These are phyloP conservation scores for Phoma sp. DNA, from an alignment of 2,329 filamentous ascomycete genomes.

Conservation along the genomic window DNA sequence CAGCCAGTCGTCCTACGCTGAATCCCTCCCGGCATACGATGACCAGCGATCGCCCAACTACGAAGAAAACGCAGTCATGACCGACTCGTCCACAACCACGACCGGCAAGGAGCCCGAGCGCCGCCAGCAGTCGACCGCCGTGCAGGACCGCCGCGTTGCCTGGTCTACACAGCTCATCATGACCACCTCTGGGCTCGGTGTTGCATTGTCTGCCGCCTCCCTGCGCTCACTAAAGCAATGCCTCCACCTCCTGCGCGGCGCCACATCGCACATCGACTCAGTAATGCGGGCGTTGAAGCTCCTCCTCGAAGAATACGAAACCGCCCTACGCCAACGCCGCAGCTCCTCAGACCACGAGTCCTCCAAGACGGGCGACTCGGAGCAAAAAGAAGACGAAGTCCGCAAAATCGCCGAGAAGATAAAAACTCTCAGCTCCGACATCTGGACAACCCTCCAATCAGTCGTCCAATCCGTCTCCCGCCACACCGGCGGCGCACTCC, in stretches of 20 bases:
- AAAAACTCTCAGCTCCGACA: conserved; percentile 64
- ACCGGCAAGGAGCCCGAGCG: conserved; percentile 29
- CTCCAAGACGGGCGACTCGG: conserved; percentile 25
- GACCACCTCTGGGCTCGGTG: conserved; percentile 87
- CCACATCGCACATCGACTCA: conserved; percentile 80
- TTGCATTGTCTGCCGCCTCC: conserved; percentile 90
- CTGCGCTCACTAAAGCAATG: conserved; percentile 85
- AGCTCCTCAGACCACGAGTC: conserved; percentile 32
- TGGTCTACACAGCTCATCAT: conserved; percentile 89
- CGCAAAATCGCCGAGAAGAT: conserved; percentile 78
- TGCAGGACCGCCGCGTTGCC: conserved; percentile 51
- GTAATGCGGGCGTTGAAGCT: conserved; percentile 77
- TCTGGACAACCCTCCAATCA: conserved; percentile 68
- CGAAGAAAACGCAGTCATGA: conserved; percentile 61
- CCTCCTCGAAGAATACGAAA: conserved; percentile 82
- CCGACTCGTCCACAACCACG: conserved; percentile 32
- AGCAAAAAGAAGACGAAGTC: conserved; percentile 50
- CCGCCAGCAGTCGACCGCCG: conserved; percentile 28
- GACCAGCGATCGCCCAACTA: conserved; percentile 78
- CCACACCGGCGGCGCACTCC: conserved; percentile 89
- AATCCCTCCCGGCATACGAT: conserved; percentile 84
- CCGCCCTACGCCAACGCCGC: conserved; percentile 46
- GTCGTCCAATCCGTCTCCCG: conserved; percentile 86
- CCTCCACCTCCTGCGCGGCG: conserved; percentile 78
- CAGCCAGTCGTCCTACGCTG: conserved; percentile 72